Evolutionary conservation across 2,329 filamentous ascomycete genomes (phyloP).

Genomic region (Corniculantispora saksenae): DNA sequence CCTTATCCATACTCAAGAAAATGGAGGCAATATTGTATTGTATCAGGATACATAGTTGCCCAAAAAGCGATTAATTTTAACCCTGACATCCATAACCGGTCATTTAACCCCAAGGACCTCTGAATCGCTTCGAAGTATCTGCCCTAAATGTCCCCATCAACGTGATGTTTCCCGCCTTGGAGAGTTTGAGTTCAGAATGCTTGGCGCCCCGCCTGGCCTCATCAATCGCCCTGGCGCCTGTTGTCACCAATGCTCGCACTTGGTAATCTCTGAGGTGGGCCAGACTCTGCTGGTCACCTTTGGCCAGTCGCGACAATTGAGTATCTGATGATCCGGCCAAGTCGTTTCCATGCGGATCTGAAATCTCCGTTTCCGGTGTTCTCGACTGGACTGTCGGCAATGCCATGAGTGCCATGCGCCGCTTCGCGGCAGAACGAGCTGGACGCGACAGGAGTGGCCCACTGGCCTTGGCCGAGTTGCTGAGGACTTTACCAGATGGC

Average conservation of each 20-base stretch:
- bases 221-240: conserved; percentile 20
- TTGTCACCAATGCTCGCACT: conserved; percentile 24
- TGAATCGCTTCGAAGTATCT: conserved; percentile 19
- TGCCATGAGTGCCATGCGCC: not conserved
- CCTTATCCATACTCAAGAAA: not conserved
- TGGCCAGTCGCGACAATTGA: conserved; percentile 22
- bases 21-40: not conserved
- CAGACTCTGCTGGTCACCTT: conserved; percentile 24
- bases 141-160: conserved; percentile 24
- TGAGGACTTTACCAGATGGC: conserved; percentile 38
- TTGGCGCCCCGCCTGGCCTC: conserved; percentile 20
- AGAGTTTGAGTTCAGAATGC: conserved; percentile 20
- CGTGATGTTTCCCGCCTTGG: conserved; percentile 22
- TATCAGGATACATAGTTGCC: not conserved
- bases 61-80: not conserved
- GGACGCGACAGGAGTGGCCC: not conserved
- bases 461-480: conserved; percentile 21
- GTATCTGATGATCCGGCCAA: conserved; percentile 1
- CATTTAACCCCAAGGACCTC: conserved; percentile 17
- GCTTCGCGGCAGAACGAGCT: not conserved
- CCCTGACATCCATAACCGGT: not conserved
- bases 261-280: conserved; percentile 24
- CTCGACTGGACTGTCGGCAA: not conserved
- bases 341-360: not conserved
- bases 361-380: not conserved